Base-by-base conservation (phyloP, 2,329 filamentous ascomycete genomes). In the Leptodontidium sp. region DNA sequence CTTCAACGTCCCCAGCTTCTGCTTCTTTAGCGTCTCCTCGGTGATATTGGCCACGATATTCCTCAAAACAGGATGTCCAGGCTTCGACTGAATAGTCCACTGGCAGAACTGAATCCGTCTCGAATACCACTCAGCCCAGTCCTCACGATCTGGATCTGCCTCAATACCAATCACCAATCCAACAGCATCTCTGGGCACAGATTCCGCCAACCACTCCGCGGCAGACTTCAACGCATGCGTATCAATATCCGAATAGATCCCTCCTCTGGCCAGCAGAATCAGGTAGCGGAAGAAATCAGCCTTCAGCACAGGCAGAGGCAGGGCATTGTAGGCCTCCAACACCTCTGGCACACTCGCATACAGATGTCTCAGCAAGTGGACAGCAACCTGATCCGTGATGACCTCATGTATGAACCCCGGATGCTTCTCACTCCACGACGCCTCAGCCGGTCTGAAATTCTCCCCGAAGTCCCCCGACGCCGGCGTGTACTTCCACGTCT, bases 71-170 rank as follows among this genome's bases (percentile, higher is more conserved):
- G 96, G 96, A 79, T 99, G 96, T 12, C 96, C 96, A 0, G 95
- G 92, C 81, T 99, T 99, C 67, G 92, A 85, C 81, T 98, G 95
- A 71, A 99, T 98, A 1, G 96, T 99, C 96, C 96, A 99, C 80
- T 99, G 96, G 82, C 96, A 99, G 81, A 99, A 98, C 79, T 98
- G 96, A 70, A 99, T 94, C 72, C 95, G 89, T 69, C 96, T 91
- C 72, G 93, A 96, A 84, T 98, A 99, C 96, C 95, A 98, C 1
- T 97, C 85, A 45, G 89, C 87, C 96, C 96, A 99, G 79, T 99
- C 96, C 3, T 88, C 87, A 59, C 96, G 89, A 80, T 98, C 94
- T 0, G 96, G 94, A 78, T 99, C 96, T 4, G 96, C 96, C 83
- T 99, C 96, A 73, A 99, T 98, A 68, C 96, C 96, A 76, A 98